These are phyloP conservation scores for Cymodocea nodosa DNA, from an alignment of 116 monocot species.

Conservation along the genomic window DNA sequence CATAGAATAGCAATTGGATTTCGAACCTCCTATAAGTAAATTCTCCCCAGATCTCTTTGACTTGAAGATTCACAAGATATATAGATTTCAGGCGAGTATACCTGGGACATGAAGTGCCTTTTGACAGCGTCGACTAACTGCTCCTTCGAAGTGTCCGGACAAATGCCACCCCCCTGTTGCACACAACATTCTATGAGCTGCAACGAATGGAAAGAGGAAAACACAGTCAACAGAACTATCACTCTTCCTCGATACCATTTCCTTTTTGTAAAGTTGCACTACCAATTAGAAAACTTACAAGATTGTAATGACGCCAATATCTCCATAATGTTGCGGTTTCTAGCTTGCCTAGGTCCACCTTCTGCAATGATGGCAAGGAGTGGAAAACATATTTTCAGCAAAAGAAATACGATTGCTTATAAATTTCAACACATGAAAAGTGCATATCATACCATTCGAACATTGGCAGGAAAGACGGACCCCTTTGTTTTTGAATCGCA, in stretches of 20 bases:
- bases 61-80: not conserved
- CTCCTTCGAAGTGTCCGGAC: constrained; percentile 66
- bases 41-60: too few species aligned
- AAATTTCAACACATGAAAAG: not conserved
- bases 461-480: constrained; percentile 37
- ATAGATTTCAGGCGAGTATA: constrained; percentile 5
- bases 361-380: constrained; percentile 23
- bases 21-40: not conserved
- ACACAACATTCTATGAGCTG: constrained; percentile 4
- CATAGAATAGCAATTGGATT: constrained; percentile 4
- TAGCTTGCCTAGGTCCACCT: constrained; percentile 80
- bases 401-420: not conserved
- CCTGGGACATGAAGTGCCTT: constrained; percentile 90
- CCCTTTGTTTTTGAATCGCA: constrained; percentile 59
- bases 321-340: constrained; percentile 78
- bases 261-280: not conserved
- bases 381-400: not conserved
- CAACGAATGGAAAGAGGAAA: constrained; percentile 1
- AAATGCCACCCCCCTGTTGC: constrained; percentile 34
- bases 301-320: constrained; percentile 86
- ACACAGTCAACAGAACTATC: not conserved
- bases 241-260: not conserved
- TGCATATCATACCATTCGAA: constrained; percentile 20
- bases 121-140: constrained; percentile 81
- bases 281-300: constrained; percentile 27